Base-by-base conservation (phyloP, 2,329 filamentous ascomycete species). In the Curvularia sp. region DNA sequence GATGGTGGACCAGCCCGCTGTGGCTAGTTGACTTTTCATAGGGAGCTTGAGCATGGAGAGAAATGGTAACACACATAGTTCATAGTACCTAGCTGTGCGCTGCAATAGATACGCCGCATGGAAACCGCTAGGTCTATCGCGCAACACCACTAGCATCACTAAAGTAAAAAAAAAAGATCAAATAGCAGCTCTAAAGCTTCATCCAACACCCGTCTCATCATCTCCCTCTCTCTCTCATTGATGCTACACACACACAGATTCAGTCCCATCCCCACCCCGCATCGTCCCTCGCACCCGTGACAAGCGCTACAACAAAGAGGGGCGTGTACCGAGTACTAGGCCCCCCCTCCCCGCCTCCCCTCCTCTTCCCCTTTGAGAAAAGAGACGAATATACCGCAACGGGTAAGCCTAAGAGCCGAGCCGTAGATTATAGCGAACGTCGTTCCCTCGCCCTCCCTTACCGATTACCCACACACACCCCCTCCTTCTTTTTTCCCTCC, bases 401-500 rank as follows among this genome's bases (percentile, higher is more conserved):
- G 39, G 54, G 54, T 42, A 54, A 46, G 45, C 43, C 23, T 1
- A 18, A 3, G 9, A 27, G 34, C 54, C 49, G 51, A 57, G 54
- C 58, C 49, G 50, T 60, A 13, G 58, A 60, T 60, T 60, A 49
- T 53, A 53, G 49, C 49, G 54, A 60, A 60, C 58, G 58, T 53
- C 54, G 58, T 60, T 60, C 57, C n/a, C n/a, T n/a, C 34, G 34
- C 34, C 8, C 34, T 9, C 9, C n/a, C 34, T 36, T 36, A 34
- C 12, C 32, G 12, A 34, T 34, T n/a, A n/a, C n/a, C n/a, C n/a
- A n/a, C n/a, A n/a, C n/a, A n/a, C n/a, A n/a, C n/a, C n/a, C n/a
- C n/a, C n/a, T n/a, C n/a, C n/a, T 27, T 4, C 25, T 27, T 27
- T 27, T 27, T 27, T 27, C 7, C 25, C 25, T 27, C n/a, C n/a